Evolutionary conservation across 2,329 filamentous ascomycete genomes (phyloP).

Genomic region (Metarhizium robertsii): DNA sequence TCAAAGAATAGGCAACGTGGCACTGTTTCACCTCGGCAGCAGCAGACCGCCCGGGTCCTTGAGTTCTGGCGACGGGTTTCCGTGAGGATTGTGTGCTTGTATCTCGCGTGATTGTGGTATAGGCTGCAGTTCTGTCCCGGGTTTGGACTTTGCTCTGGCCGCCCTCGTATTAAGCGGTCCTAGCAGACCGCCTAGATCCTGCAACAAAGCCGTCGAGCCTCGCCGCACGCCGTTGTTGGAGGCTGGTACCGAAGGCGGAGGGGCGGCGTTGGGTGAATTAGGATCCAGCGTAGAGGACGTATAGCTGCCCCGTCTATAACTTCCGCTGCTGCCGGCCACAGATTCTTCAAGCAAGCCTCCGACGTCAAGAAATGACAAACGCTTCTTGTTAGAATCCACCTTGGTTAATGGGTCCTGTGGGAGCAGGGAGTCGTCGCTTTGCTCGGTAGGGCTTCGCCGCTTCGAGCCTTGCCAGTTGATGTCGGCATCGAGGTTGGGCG

Average conservation of each 20-base stretch:
- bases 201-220: slow-evolving; percentile 48
- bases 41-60: slow-evolving; percentile 32
- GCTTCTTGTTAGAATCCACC: slow-evolving; percentile 15
- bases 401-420: slow-evolving; percentile 24
- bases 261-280: slow-evolving; percentile 23
- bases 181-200: slow-evolving; percentile 48
- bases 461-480: slow-evolving; percentile 39
- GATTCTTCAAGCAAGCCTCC: slow-evolving; percentile 60
- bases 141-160: slow-evolving; percentile 20
- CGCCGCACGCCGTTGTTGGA: slow-evolving; percentile 35
- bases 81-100: slow-evolving; percentile 20
- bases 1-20: neutral
- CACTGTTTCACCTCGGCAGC: slow-evolving; percentile 22
- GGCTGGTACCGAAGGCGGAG: slow-evolving; percentile 36
- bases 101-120: slow-evolving; percentile 33
- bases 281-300: slow-evolving; percentile 32
- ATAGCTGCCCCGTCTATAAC: slow-evolving; percentile 30
- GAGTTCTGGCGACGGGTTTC: slow-evolving; percentile 23
- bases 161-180: slow-evolving; percentile 28
- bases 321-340: slow-evolving; percentile 18
- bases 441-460: slow-evolving; percentile 25
- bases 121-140: slow-evolving; percentile 35
- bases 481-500: slow-evolving; percentile 26
- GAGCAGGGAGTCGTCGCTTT: slow-evolving; percentile 36
- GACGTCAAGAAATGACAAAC: slow-evolving; percentile 77